phyloP scores from a whole-genome alignment of 257 asterid genomes.

The Gentiana straminea region DNA sequence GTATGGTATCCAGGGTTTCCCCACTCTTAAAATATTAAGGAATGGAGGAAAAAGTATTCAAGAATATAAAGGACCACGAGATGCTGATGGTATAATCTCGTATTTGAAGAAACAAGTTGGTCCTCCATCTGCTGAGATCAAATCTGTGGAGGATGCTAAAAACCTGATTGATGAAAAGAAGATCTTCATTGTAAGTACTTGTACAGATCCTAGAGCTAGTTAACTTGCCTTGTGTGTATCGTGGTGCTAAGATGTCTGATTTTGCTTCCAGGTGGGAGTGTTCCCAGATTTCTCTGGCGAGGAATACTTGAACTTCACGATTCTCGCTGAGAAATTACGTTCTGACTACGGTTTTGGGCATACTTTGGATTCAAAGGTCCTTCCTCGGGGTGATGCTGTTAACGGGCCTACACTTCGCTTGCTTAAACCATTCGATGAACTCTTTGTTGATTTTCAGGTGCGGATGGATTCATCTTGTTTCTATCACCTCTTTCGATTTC shows the following conservation, averaged over 20 bases:
- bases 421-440: constrained; percentile 80
- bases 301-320: constrained; percentile 43
- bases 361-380: constrained; percentile 57
- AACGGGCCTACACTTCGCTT: constrained; percentile 65
- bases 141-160: constrained; percentile 47
- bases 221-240: neutral
- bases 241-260: neutral
- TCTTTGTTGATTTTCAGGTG: constrained; percentile 58
- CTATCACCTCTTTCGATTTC: too few species aligned
- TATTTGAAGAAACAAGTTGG: constrained; percentile 76
- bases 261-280: constrained; percentile 49
- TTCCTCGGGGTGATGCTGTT: constrained; percentile 55
- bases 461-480: constrained; percentile 17
- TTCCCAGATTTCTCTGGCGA: constrained; percentile 61
- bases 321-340: constrained; percentile 64
- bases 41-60: constrained; percentile 58
- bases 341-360: constrained; percentile 65
- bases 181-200: constrained; percentile 42
- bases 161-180: constrained; percentile 39
- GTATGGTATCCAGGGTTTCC: constrained; percentile 64
- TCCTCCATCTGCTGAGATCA: constrained; percentile 70
- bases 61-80: constrained; percentile 82
- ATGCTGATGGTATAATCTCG: constrained; percentile 60
- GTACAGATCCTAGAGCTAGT: neutral
- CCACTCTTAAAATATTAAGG: constrained; percentile 65